phyloP scores from a whole-genome alignment of 176 grass and related monocot genomes.

The Oryza meyeriana region DNA sequence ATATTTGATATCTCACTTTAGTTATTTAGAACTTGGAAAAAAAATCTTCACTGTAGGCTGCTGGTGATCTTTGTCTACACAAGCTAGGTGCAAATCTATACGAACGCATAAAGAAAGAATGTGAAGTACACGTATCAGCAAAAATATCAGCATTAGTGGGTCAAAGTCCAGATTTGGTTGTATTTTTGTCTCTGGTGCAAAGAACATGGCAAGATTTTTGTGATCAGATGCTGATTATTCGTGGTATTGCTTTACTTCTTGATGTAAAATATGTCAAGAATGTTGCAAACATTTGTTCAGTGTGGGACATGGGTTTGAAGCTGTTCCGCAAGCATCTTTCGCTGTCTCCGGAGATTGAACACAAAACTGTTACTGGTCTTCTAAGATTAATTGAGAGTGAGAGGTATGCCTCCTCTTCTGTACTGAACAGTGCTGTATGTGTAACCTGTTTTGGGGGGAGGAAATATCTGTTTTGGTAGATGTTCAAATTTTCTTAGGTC shows the following conservation, averaged over 20 bases:
- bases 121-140: constrained; percentile 83
- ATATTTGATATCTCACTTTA: constrained; percentile 6
- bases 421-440: constrained; percentile 14
- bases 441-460: not conserved
- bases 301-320: constrained; percentile 97
- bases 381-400: constrained; percentile 96
- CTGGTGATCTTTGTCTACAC: constrained; percentile 81
- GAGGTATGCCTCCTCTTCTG: constrained; percentile 57
- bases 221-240: constrained; percentile 98
- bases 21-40: constrained; percentile 20
- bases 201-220: constrained; percentile 99
- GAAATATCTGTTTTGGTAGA: not conserved
- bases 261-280: constrained; percentile 99
- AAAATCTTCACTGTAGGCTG: constrained; percentile 55
- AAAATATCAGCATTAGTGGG: constrained; percentile 81
- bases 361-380: constrained; percentile 91
- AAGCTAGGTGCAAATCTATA: constrained; percentile 88
- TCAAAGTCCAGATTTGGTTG: constrained; percentile 94
- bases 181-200: constrained; percentile 86
- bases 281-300: constrained; percentile 67
- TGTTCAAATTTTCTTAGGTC: not conserved
- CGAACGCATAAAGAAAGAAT: constrained; percentile 84
- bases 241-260: constrained; percentile 96
- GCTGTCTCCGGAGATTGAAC: constrained; percentile 65
- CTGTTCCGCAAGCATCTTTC: constrained; percentile 88